These are phyloP conservation scores for Apocynum venetum DNA, from an alignment of 257 asterid species.

Conservation along the genomic window DNA sequence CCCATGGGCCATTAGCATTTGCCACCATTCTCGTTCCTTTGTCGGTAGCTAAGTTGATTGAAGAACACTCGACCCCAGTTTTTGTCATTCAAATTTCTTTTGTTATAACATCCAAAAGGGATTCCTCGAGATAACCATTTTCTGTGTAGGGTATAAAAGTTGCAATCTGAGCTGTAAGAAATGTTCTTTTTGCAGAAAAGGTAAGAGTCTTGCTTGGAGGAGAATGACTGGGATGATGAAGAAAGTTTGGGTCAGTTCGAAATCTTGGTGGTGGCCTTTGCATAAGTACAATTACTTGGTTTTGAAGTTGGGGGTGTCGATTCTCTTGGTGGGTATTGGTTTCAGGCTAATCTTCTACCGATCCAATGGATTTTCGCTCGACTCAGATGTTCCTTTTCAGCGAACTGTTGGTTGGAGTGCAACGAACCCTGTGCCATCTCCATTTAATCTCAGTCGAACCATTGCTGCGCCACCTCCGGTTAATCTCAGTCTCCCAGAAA, in stretches of 20 bases:
- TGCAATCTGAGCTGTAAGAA: conserved; percentile 5
- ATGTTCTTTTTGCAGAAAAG: background rate
- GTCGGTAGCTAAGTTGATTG: conserved; percentile 10
- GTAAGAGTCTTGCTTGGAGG: background rate
- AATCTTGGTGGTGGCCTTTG: conserved; percentile 41
- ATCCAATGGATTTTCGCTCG: conserved; percentile 40
- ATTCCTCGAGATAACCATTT: background rate
- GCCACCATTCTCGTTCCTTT: background rate
- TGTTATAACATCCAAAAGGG: background rate
- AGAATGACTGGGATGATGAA: conserved; percentile 24
- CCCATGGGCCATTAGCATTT: background rate
- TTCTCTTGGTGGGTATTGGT: conserved; percentile 51
- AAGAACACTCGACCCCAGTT: background rate
- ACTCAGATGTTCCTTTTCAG: conserved; percentile 35
- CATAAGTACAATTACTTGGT: conserved; percentile 44
- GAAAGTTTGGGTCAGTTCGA: conserved; percentile 38
- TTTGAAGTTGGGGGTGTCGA: conserved; percentile 48
- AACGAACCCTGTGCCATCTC: background rate
- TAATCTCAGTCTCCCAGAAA: conserved; percentile 17
- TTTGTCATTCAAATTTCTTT: background rate
- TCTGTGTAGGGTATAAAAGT: background rate
- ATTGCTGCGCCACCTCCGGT: conserved; percentile 15
- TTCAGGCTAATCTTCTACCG: conserved; percentile 44
- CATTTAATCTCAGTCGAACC: conserved; percentile 8
- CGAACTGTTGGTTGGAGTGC: conserved; percentile 13